Conservation (phyloP, 2,329 filamentous ascomycete species). For the Xylaria sp. region DNA sequence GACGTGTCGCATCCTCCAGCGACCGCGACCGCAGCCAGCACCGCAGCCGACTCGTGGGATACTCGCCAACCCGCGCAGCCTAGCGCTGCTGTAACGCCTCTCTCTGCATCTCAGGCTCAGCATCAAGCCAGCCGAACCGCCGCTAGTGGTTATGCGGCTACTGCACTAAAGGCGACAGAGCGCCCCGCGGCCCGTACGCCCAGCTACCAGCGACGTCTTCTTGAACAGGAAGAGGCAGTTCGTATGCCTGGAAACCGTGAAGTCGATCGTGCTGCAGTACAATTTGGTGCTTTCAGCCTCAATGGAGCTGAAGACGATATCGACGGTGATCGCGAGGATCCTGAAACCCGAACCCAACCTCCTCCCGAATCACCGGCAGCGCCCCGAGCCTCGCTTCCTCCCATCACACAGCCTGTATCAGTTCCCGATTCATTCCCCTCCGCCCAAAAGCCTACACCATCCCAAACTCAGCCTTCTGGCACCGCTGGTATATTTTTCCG, state of each 20-base stretch:
- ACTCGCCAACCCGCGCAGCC: constrained; percentile 66
- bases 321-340: constrained; percentile 93
- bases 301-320: constrained; percentile 88
- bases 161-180: constrained; percentile 81
- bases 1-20: constrained; percentile 81
- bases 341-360: constrained; percentile 92
- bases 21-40: constrained; percentile 88
- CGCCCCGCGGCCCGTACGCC: constrained; percentile 73
- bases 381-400: constrained; percentile 87
- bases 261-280: constrained; percentile 90
- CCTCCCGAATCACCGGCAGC: constrained; percentile 88
- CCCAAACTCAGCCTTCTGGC: constrained; percentile 54
- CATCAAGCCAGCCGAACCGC: constrained; percentile 68
- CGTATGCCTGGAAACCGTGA: constrained; percentile 98
- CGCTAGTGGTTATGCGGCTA: constrained; percentile 80
- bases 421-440: constrained; percentile 65
- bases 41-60: constrained; percentile 86
- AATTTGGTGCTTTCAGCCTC: constrained; percentile 95
- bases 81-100: constrained; percentile 72
- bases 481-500: constrained; percentile 48
- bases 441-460: constrained; percentile 64
- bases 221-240: constrained; percentile 97
- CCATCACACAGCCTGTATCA: constrained; percentile 67
- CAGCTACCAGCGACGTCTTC: constrained; percentile 84
- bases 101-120: constrained; percentile 72